Base-by-base conservation (phyloP, 1,284 basidiomycete species). In the Rhodotorula sp. region DNA sequence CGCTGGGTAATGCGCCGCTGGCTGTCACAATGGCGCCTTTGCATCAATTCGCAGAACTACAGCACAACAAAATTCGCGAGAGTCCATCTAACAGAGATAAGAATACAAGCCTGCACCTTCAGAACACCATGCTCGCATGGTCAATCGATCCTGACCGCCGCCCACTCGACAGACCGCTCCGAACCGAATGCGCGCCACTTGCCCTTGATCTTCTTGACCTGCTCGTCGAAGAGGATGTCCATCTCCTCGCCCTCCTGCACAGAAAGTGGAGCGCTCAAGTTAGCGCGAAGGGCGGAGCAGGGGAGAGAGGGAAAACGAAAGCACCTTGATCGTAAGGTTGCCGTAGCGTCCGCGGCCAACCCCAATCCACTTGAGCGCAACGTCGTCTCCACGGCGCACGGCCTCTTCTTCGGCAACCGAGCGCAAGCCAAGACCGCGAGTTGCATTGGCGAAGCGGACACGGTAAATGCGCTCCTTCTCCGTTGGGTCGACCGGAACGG, bases 371-470 rank as follows among this genome's bases (percentile, higher is more conserved):
- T 62, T 51, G 13, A 61, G 24, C 9, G 57, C 70, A 22, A 66
- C 51, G 4, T 62, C 71, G 4, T 62, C 67, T 1, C 71, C 71
- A 0, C 58, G 64, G 29, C 55, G 57, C 30, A 48, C 64, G 0
- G 70, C 70, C 49, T 72, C 70, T 22, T 49, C 51, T 36, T 72
- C 70, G 2, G 70, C 70, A 7, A 72, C 70, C 6, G 39, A 52
- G 22, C 64, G 24, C 63, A 72, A 48, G 17, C 71, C 71, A n/a
- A 72, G 60, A 20, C 71, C 71, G 27, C 64, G 46, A 15, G 58
- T 27, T 2, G 64, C 71, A 36, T 72, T 72, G 4, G 57, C 71
- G 51, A 72, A 72, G 39, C 71, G 52, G 17, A 71, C 70, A 2
- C 67, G 39, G 44, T 68, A 68, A 13, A 72, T 53, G 32, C 49